Percentiles rank a stretch among this genome's conserved stretches.
phyloP scores from a whole-genome alignment of 139 green algal genomes.

The Monoraphidium neglectum region DNA sequence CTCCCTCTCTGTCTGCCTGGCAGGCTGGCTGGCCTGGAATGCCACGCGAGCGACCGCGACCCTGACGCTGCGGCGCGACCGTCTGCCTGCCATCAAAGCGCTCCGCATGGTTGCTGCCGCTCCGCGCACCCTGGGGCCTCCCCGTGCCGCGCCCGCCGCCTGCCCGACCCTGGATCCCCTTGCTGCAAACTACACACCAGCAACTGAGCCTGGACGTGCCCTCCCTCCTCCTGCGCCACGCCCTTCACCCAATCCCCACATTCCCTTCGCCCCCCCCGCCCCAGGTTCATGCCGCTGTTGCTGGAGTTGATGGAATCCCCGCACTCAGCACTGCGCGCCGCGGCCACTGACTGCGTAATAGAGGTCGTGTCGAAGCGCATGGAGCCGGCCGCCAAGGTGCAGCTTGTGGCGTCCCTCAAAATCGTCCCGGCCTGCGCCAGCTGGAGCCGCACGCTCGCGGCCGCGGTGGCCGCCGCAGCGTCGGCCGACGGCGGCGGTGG shows the following conservation, averaged over 20 bases:
- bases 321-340: conserved; percentile 40
- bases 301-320: conserved; percentile 51
- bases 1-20: neutral
- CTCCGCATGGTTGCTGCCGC: no score
- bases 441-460: conserved; percentile 40
- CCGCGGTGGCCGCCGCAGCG: conserved; percentile 15
- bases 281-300: conserved; percentile 80
- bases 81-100: no score
- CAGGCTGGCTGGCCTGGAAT: neutral
- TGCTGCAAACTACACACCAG: no score
- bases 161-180: no score
- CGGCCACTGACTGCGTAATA: conserved; percentile 71
- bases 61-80: no score
- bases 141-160: no score
- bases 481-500: neutral
- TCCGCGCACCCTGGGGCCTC: no score
- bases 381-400: conserved; percentile 81
- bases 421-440: conserved; percentile 54
- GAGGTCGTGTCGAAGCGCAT: conserved; percentile 90
- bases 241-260: no score
- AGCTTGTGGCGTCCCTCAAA: conserved; percentile 70
- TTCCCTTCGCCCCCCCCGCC: neutral
- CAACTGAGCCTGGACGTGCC: no score
- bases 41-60: no score
- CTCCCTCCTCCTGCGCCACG: no score